A percentile compares a stretch with the other conserved stretches of the same genome.
Evolutionary conservation across 192 early-diverging fungal species (phyloP).

Genomic region (Umbelopsis isabellina): DNA sequence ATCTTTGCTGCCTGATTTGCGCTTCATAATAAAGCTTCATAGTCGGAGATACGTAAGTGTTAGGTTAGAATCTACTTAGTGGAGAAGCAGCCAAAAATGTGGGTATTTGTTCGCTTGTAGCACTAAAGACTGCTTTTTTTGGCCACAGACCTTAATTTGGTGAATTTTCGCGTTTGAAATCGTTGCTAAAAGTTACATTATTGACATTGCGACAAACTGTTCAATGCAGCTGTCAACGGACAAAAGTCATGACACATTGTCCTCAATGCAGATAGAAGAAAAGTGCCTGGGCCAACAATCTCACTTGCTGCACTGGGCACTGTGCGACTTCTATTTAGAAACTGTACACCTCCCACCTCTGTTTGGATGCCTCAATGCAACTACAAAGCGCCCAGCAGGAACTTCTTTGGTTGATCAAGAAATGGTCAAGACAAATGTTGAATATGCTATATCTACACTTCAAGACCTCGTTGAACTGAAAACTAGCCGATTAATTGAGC

Average conservation of each 20-base stretch:
- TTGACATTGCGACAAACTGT: too few species aligned
- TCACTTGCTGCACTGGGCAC: constrained; percentile 5
- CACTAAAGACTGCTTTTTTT: too few species aligned
- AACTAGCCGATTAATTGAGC: not conserved
- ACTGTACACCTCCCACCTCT: not conserved
- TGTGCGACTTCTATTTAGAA: constrained; percentile 9
- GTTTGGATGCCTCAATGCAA: not conserved
- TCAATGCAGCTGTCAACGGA: not conserved
- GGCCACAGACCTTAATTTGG: too few species aligned
- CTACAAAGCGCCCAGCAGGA: not conserved
- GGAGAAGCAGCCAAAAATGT: too few species aligned
- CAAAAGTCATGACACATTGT: not conserved
- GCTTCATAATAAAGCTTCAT: too few species aligned
- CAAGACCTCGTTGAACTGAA: not conserved
- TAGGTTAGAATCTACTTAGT: too few species aligned
- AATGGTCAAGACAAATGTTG: not conserved
- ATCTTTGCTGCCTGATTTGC: too few species aligned
- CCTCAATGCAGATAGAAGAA: not conserved
- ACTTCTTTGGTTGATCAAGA: not conserved
- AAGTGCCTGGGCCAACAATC: not conserved
- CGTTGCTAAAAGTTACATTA: too few species aligned
- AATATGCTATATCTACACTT: constrained; percentile 9
- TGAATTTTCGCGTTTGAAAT: too few species aligned
- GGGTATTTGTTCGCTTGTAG: too few species aligned
- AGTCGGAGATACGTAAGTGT: too few species aligned